Evolutionary conservation across 192 early-diverging fungal species (phyloP).

Genomic region (Pilobolus umbonatus): DNA sequence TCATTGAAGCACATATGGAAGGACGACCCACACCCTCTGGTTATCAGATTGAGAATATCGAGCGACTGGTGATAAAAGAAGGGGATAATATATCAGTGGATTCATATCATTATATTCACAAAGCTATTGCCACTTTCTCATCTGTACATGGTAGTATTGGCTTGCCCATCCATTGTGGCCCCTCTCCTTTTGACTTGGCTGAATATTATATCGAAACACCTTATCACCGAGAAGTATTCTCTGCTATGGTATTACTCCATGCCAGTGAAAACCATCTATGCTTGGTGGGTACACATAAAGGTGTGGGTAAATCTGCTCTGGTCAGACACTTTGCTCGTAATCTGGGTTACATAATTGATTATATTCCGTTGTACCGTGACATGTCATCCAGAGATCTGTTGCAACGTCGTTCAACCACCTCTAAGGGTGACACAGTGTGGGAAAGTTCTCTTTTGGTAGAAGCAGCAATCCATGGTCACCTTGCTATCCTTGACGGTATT

Average conservation of each 20-base stretch:
- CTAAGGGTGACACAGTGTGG: constrained; percentile 72
- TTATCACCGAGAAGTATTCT: constrained; percentile 45
- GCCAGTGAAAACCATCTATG: constrained; percentile 59
- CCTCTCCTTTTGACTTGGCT: constrained; percentile 36
- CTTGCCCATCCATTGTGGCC: constrained; percentile 37
- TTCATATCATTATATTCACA: constrained; percentile 27
- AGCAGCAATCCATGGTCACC: constrained; percentile 64
- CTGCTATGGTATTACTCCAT: constrained; percentile 53
- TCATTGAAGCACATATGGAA: constrained; percentile 40
- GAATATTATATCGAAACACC: constrained; percentile 57
- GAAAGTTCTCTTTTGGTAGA: constrained; percentile 66
- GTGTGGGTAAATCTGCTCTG: constrained; percentile 66
- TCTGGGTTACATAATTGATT: constrained; percentile 58
- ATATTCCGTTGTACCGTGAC: constrained; percentile 70
- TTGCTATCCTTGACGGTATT: constrained; percentile 72
- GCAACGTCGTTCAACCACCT: constrained; percentile 67
- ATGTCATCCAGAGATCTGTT: constrained; percentile 78
- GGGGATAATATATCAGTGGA: constrained; percentile 31
- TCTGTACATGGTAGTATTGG: constrained; percentile 3
- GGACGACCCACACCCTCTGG: constrained; percentile 40
- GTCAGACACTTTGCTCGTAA: constrained; percentile 49
- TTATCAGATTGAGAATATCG: constrained; percentile 37
- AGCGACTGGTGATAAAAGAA: not conserved
- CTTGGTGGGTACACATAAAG: constrained; percentile 63
- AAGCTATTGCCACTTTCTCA: constrained; percentile 30